Conservation (phyloP, 768 basidiomycete genomes). For the Lactarius psammicola region DNA sequence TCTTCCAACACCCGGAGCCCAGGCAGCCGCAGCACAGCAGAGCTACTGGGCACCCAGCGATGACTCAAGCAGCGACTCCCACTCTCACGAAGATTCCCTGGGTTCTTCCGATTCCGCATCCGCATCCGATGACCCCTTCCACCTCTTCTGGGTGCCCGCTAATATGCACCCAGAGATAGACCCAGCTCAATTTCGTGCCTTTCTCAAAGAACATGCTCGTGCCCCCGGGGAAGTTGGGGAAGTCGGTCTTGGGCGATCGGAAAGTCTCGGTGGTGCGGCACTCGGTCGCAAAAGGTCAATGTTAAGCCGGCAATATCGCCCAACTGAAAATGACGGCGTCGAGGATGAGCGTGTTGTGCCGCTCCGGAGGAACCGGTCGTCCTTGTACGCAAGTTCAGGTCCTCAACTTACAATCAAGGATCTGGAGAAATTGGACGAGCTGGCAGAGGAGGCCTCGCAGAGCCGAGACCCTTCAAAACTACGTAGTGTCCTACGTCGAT, state of each 20-base stretch:
- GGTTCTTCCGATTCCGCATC: slow-evolving; percentile 37
- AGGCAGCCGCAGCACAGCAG: slow-evolving; percentile 42
- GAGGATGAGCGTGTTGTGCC: slow-evolving; percentile 66
- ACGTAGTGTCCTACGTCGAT: slow-evolving; percentile 76
- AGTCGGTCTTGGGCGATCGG: slow-evolving; percentile 43
- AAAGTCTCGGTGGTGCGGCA: slow-evolving; percentile 44
- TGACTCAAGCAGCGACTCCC: slow-evolving; percentile 44
- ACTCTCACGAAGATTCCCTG: slow-evolving; percentile 46
- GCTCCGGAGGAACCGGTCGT: slow-evolving; percentile 64
- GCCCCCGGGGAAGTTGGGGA: slow-evolving; percentile 51
- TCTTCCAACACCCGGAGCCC: slow-evolving; percentile 72
- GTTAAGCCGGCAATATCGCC: slow-evolving; percentile 92
- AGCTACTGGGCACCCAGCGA: slow-evolving; percentile 36
- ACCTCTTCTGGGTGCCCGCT: slow-evolving; percentile 99
- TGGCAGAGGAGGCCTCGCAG: slow-evolving; percentile 85
- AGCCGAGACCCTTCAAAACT: slow-evolving; percentile 81
- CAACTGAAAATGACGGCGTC: slow-evolving; percentile 70
- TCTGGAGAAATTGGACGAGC: slow-evolving; percentile 88
- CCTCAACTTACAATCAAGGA: slow-evolving; percentile 92
- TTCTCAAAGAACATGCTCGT: slow-evolving; percentile 90
- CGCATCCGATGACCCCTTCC: slow-evolving; percentile 71
- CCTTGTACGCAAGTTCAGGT: slow-evolving; percentile 61
- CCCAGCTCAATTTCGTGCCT: slow-evolving; percentile 91
- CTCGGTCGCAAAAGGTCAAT: slow-evolving; percentile 89
- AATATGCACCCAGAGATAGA: slow-evolving; percentile 96